Percentiles rank a stretch among this genome's conserved stretches.
These are phyloP conservation scores for Calendula officinalis DNA, from an alignment of 129 eudicot species.

Conservation along the genomic window DNA sequence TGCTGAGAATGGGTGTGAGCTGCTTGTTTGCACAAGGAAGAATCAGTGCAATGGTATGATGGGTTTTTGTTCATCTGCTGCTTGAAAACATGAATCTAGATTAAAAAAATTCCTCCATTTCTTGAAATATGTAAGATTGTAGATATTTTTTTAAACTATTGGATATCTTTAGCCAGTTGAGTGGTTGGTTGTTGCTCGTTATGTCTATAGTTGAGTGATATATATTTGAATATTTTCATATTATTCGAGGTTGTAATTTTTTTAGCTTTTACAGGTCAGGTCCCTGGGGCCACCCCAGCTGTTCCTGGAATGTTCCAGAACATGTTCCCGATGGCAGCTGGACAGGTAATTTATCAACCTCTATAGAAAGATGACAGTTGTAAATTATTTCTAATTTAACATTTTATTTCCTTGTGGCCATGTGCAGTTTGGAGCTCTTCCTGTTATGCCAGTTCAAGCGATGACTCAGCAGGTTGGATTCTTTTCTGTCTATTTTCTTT, in stretches of 20 bases:
- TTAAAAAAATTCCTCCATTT: slow-evolving; percentile 13
- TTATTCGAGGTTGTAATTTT: slow-evolving; percentile 31
- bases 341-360: slow-evolving; percentile 56
- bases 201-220: slow-evolving; percentile 15
- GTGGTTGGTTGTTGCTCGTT: slow-evolving; percentile 19
- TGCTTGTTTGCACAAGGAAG: slow-evolving; percentile 94
- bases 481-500: not conserved
- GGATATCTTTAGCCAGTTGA: slow-evolving; percentile 22
- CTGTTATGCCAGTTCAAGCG: slow-evolving; percentile 96
- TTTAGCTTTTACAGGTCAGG: slow-evolving; percentile 59
- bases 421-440: slow-evolving; percentile 77
- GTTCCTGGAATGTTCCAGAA: slow-evolving; percentile 83
- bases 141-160: slow-evolving; percentile 7
- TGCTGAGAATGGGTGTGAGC: slow-evolving; percentile 99
- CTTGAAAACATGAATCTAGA: slow-evolving; percentile 42
- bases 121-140: slow-evolving; percentile 17
- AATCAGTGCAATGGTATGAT: slow-evolving; percentile 75
- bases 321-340: slow-evolving; percentile 64
- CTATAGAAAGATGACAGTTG: not conserved
- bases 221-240: not conserved
- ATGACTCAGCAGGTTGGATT: slow-evolving; percentile 97
- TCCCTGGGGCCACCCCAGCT: slow-evolving; percentile 68
- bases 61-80: slow-evolving; percentile 71
- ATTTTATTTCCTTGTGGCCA: not conserved
- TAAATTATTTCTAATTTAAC: not conserved